Base-by-base conservation (phyloP, 768 basidiomycete genomes). In the Nevesoporus exiguus region DNA sequence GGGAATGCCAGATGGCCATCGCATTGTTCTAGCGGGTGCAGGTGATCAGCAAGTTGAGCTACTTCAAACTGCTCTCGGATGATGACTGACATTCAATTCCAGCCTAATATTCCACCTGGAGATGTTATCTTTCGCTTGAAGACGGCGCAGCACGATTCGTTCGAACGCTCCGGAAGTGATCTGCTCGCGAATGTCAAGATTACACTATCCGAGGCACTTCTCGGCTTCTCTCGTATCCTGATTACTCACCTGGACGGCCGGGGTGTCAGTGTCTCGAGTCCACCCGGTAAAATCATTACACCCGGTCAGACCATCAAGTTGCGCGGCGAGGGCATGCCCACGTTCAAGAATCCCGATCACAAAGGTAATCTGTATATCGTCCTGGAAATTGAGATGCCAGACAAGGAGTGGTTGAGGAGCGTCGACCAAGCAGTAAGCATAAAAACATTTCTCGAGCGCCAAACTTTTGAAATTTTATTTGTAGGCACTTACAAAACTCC, bases 181-280 rank as follows among this genome's bases (percentile, higher is more conserved):
- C 79, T 99, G 30, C 76, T 90, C 36, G 84, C 90, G 3, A 84
- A 81, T 30, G 82, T 93, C 52, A 84, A 85, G 43, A 86, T 99
- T 52, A 95, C 93, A 0, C 77, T 98, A 27, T 95, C 94, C 10
- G 96, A 99, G 72, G 91, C 94, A 3, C 80, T 98, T 10, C 80
- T 97, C 49, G 96, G 96, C n/a, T 95, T 99, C 74, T 90, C 86
- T 44, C 84, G 96, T 25, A 86, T 98, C 57, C 73, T 97, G 22
- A 75, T 99, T 53, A 90, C 86, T 7, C 96, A 99, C 68, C 78
- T 99, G 29, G 96, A 99, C 65, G 94, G 94, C 10, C 83, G 93
- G 14, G 93, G 93, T n/a, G 78, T 98, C 48, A 83, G 82, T 34
- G 81, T 97, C 13, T 73, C 83, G 0, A 86, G 82, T 59, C 90